phyloP scores from a whole-genome alignment of 257 asterid species.

The Solanum clarkiae region DNA sequence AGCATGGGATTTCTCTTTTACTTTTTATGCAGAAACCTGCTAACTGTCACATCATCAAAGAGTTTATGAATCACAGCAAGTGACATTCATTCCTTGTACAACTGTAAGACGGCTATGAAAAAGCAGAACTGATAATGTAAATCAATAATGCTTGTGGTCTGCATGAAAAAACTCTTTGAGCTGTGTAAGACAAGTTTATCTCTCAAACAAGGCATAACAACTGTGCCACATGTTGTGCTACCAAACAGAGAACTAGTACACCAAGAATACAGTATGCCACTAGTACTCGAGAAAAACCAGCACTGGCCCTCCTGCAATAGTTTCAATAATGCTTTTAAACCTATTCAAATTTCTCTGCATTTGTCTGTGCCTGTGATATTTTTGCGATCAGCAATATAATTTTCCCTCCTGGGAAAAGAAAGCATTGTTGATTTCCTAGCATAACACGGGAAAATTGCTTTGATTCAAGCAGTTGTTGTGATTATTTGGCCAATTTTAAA shows the following conservation, averaged over 20 bases:
- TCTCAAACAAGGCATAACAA: background rate
- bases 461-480: background rate
- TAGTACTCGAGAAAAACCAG: background rate
- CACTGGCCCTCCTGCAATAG: background rate
- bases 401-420: background rate
- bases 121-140: background rate
- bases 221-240: background rate
- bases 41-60: background rate
- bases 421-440: background rate
- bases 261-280: background rate
- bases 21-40: background rate
- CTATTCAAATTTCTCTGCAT: background rate
- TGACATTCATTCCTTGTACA: background rate
- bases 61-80: background rate
- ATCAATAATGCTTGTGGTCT: background rate
- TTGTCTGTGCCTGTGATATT: background rate
- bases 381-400: background rate
- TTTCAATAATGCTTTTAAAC: background rate
- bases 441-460: background rate
- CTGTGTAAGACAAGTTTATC: background rate
- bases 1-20: background rate
- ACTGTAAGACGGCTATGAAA: background rate
- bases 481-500: background rate
- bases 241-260: background rate
- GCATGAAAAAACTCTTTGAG: background rate